Evolutionary conservation across 2,329 filamentous ascomycete genomes (phyloP).

Genomic region (Venturia carpophila): DNA sequence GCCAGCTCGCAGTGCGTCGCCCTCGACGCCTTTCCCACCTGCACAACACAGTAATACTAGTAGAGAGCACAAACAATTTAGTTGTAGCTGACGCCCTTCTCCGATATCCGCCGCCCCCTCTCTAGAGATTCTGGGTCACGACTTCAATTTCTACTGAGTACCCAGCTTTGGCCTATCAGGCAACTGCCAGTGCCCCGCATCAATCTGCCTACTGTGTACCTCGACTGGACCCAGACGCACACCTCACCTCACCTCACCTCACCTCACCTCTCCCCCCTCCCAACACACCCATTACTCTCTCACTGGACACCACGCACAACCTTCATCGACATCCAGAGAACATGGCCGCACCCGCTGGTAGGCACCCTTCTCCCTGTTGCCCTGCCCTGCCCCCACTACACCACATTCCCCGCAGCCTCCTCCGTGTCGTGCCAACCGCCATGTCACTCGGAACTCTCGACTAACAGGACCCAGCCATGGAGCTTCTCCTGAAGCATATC

Average conservation of each 20-base stretch:
- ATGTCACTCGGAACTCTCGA: neutral
- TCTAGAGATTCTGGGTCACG: neutral
- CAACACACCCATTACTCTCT: neutral
- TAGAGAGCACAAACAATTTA: too few species aligned
- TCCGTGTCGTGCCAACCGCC: constrained; percentile 1
- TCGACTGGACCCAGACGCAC: neutral
- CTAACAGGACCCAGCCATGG: constrained; percentile 15
- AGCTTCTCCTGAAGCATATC: constrained; percentile 18
- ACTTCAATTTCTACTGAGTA: too few species aligned
- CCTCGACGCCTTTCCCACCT: neutral
- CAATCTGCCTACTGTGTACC: neutral
- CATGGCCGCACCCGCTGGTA: neutral
- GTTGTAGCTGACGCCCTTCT: too few species aligned
- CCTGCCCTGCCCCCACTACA: neutral
- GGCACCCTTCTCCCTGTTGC: neutral
- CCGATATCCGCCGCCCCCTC: too few species aligned
- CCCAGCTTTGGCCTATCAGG: neutral
- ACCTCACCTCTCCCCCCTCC: neutral
- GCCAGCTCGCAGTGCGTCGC: neutral
- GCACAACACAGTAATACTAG: too few species aligned
- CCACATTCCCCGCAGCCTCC: neutral
- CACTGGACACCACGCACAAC: neutral
- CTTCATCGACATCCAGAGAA: neutral
- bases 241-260: neutral
- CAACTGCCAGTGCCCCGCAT: neutral